Evolutionary conservation across 352 stramenopile genomes (phyloP).

Genomic region (Elongisporangium undulatum): DNA sequence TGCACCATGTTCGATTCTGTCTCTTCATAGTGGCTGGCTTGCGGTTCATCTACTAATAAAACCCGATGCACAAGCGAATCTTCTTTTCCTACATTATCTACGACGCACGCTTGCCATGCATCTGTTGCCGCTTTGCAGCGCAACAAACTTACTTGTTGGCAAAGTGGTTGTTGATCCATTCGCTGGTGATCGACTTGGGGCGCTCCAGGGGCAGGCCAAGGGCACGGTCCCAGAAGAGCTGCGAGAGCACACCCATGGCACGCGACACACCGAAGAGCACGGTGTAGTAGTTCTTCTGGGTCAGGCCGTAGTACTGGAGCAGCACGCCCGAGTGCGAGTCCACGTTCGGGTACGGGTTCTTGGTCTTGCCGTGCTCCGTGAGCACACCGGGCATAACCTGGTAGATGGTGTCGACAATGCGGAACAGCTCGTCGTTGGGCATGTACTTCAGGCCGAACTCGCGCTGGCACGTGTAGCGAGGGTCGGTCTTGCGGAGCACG

Average conservation of each 20-base stretch:
- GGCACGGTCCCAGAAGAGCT: constrained; percentile 98
- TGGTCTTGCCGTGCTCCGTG: constrained; percentile 98
- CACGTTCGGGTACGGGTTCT: constrained; percentile 99
- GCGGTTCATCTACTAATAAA: background rate
- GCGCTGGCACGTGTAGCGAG: constrained; percentile 98
- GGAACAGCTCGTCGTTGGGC: constrained; percentile 98
- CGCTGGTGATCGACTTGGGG: constrained; percentile 98
- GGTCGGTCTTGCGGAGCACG: constrained; percentile 98
- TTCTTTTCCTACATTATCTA: background rate
- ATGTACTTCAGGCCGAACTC: constrained; percentile 99
- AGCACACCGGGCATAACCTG: constrained; percentile 98
- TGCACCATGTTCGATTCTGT: background rate
- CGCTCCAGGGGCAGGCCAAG: constrained; percentile 97
- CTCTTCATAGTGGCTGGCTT: background rate
- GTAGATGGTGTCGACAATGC: constrained; percentile 99
- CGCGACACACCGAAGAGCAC: constrained; percentile 99
- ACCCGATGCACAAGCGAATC: background rate
- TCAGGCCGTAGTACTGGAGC: constrained; percentile 99
- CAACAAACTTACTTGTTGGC: constrained; percentile 61
- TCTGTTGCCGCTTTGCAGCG: background rate
- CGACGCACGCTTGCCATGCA: background rate
- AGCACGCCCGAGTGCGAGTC: constrained; percentile 98
- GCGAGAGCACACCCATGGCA: constrained; percentile 96
- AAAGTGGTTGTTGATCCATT: constrained; percentile 97
- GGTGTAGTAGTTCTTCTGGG: constrained; percentile 99